A percentile compares a stretch with the other conserved stretches of the same genome.
These are phyloP conservation scores for Ocimum tenuiflorum DNA, from an alignment of 257 asterid genomes.

Conservation along the genomic window DNA sequence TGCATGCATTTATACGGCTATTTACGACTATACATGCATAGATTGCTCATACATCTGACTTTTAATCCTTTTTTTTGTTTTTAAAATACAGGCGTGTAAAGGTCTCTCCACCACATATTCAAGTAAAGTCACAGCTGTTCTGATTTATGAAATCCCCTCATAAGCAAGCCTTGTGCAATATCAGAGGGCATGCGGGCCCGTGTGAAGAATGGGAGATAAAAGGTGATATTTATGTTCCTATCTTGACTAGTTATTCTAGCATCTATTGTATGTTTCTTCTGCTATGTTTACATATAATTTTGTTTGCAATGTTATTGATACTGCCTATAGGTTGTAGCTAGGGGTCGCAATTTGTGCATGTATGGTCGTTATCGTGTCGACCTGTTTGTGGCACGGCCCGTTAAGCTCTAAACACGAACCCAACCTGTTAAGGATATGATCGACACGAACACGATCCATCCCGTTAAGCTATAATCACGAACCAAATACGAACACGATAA, in stretches of 20 bases:
- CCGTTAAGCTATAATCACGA: too few relatives aligned
- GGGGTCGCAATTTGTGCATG: too few relatives aligned
- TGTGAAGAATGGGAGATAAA: slow-evolving; percentile 89
- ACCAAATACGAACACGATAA: too few relatives aligned
- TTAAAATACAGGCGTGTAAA: slow-evolving; percentile 68
- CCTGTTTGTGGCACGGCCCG: too few relatives aligned
- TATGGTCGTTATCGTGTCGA: too few relatives aligned
- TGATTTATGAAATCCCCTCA: slow-evolving; percentile 49
- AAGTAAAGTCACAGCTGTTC: slow-evolving; percentile 53
- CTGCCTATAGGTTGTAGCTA: slow-evolving; percentile 60
- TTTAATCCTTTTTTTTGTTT: too few relatives aligned
- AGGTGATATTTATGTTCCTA: slow-evolving; percentile 47
- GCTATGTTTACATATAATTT: neutral
- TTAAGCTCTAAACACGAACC: too few relatives aligned
- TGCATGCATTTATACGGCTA: neutral
- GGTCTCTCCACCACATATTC: slow-evolving; percentile 65
- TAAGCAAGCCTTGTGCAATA: slow-evolving; percentile 58
- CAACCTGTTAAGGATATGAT: too few relatives aligned
- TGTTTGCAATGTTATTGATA: slow-evolving; percentile 15
- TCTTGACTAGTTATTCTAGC: slow-evolving; percentile 8
- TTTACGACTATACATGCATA: too few relatives aligned
- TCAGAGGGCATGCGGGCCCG: slow-evolving; percentile 89
- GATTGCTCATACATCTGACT: too few relatives aligned
- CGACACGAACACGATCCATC: too few relatives aligned
- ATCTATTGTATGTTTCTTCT: neutral